Evolutionary conservation across 805 yeast species (phyloP).

Genomic region (Ogataea populi-albae): DNA sequence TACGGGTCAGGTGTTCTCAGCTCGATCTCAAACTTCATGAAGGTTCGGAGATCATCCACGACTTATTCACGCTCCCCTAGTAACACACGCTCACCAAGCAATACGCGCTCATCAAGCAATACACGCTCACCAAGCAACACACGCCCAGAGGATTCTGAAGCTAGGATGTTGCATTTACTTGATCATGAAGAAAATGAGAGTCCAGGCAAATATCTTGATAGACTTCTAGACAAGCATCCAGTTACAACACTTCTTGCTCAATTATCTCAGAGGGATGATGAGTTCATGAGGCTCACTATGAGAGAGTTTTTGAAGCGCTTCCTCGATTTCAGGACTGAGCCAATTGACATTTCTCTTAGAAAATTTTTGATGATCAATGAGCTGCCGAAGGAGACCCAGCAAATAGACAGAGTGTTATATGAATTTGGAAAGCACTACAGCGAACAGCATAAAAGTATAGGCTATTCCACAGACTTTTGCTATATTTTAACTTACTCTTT

Average conservation of each 20-base stretch:
- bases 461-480: conserved; percentile 47
- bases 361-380: conserved; percentile 55
- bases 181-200: conserved; percentile 25
- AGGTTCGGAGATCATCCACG: conserved; percentile 15
- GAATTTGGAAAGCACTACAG: conserved; percentile 55
- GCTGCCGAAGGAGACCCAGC: conserved; percentile 72
- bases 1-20: conserved; percentile 25
- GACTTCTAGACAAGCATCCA: conserved; percentile 29
- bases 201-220: conserved; percentile 31
- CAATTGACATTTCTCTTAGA: conserved; percentile 65
- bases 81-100: conserved; percentile 6
- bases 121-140: conserved; percentile 10
- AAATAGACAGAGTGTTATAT: conserved; percentile 65
- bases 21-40: conserved; percentile 31
- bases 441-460: conserved; percentile 38
- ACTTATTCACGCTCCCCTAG: conserved; percentile 1
- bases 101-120: too few species aligned
- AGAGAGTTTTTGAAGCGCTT: conserved; percentile 29
- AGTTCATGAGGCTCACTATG: conserved; percentile 23
- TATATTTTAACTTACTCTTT: conserved; percentile 63
- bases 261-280: conserved; percentile 31
- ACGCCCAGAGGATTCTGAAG: conserved; percentile 4
- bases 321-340: conserved; percentile 51
- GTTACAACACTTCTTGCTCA: conserved; percentile 26
- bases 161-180: conserved; percentile 4